Percentiles rank a stretch among this genome's conserved stretches.
Conservation (phyloP, 2,329 filamentous ascomycete species). For the Colletotrichum tofieldiae region DNA sequence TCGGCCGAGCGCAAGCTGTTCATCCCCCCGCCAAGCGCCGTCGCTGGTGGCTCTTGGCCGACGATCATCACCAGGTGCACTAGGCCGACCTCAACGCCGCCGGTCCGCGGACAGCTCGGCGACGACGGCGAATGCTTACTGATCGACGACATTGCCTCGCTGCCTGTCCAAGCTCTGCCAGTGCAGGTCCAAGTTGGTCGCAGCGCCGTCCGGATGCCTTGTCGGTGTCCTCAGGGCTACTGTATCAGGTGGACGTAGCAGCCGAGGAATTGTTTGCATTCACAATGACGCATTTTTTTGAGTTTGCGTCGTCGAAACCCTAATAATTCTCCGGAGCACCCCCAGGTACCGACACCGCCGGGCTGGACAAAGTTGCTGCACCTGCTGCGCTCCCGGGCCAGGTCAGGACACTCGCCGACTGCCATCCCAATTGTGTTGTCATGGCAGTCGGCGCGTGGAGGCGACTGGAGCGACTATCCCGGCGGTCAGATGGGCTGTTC, state of each 20-base stretch:
- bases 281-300: slow-evolving; percentile 33
- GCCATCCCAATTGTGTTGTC: slow-evolving; percentile 38
- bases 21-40: not conserved
- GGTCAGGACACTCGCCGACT: slow-evolving; percentile 28
- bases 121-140: not conserved
- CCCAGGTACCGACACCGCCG: slow-evolving; percentile 14
- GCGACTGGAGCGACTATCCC: slow-evolving; percentile 1
- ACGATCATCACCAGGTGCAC: not conserved
- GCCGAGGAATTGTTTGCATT: slow-evolving; percentile 12
- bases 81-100: slow-evolving; percentile 8
- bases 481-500: slow-evolving; percentile 34
- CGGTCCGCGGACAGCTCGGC: slow-evolving; percentile 8
- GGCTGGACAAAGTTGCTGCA: slow-evolving; percentile 24
- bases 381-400: slow-evolving; percentile 14
- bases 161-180: slow-evolving; percentile 25
- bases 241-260: slow-evolving; percentile 33
- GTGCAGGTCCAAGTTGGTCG: slow-evolving; percentile 27
- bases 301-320: slow-evolving; percentile 34
- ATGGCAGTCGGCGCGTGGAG: slow-evolving; percentile 1
- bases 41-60: not conserved
- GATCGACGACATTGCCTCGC: slow-evolving; percentile 24
- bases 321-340: slow-evolving; percentile 28
- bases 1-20: slow-evolving; percentile 10
- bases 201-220: slow-evolving; percentile 11
- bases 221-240: slow-evolving; percentile 32